Percentiles rank a stretch among this genome's conserved stretches.
These are phyloP conservation scores for Plasmodium ovale DNA, from an alignment of 169 alveolate genomes.

Conservation along the genomic window DNA sequence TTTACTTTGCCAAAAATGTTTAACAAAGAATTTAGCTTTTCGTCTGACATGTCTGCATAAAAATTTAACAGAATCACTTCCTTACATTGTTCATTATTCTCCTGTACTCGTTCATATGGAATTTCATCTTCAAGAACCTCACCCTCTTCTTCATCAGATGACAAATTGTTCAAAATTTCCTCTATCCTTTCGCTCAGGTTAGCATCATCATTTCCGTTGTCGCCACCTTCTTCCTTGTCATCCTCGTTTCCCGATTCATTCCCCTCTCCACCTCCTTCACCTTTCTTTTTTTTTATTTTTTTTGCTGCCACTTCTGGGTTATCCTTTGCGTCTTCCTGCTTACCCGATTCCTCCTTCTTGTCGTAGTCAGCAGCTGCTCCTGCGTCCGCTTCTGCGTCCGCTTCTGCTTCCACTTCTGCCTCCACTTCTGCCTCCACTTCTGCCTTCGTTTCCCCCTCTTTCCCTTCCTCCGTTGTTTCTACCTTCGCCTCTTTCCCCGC, in stretches of 20 bases:
- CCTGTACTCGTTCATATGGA: slow-evolving; percentile 64
- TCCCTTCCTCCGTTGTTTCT: neutral
- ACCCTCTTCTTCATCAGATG: slow-evolving; percentile 73
- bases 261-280: neutral
- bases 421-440: neutral
- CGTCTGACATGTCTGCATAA: slow-evolving; percentile 26
- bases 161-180: slow-evolving; percentile 4
- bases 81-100: slow-evolving; percentile 25
- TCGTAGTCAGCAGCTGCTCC: neutral
- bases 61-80: slow-evolving; percentile 44
- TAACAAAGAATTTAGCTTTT: slow-evolving; percentile 5
- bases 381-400: neutral
- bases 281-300: neutral
- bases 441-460: neutral
- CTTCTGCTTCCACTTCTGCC: neutral
- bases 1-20: slow-evolving; percentile 36
- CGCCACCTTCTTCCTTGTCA: neutral
- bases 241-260: neutral
- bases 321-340: too few species aligned
- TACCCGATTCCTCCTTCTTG: too few species aligned
- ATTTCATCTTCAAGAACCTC: slow-evolving; percentile 74
- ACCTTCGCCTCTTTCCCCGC: neutral
- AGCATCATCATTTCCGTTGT: neutral
- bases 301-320: neutral
- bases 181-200: slow-evolving; percentile 36